Conservation (phyloP, 176 grass and related monocot species). For the Stipa capillata region DNA sequence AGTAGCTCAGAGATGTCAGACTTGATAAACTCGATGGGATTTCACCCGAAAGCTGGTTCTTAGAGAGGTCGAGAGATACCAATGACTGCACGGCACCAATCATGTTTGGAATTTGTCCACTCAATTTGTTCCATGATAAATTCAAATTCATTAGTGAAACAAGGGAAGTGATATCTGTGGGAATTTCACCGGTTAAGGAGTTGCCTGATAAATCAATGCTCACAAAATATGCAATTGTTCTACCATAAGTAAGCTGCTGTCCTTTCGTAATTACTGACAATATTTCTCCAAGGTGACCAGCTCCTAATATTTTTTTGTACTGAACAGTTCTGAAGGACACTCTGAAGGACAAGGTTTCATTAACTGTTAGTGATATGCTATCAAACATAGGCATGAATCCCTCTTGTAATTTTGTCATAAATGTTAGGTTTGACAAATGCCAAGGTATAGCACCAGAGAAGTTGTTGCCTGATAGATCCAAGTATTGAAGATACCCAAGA, state of each 20-base stretch:
- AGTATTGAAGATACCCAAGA: background rate
- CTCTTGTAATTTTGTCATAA: background rate
- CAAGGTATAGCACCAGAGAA: background rate
- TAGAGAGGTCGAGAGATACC: constrained; percentile 38
- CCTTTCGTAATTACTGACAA: constrained; percentile 23
- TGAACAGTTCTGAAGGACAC: too few relatives aligned
- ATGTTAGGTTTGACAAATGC: background rate
- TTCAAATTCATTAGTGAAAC: constrained; percentile 8
- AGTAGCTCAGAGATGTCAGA: background rate
- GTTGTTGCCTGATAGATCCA: background rate
- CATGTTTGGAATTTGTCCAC: constrained; percentile 2
- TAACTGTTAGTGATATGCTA: too few relatives aligned
- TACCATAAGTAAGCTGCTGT: background rate
- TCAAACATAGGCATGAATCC: background rate
- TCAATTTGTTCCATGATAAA: constrained; percentile 24
- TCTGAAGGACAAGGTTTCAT: too few relatives aligned
- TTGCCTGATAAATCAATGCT: constrained; percentile 26
- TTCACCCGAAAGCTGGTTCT: constrained; percentile 22
- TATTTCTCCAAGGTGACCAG: background rate
- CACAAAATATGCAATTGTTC: background rate
- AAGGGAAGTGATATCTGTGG: constrained; percentile 4
- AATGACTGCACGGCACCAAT: constrained; percentile 24
- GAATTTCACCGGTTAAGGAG: constrained; percentile 16
- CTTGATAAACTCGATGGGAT: constrained; percentile 2
- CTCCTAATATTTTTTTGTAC: too few relatives aligned